Evolutionary conservation across 495 filamentous ascomycete genomes (phyloP).

Genomic region (Neurospora tetrasperma): DNA sequence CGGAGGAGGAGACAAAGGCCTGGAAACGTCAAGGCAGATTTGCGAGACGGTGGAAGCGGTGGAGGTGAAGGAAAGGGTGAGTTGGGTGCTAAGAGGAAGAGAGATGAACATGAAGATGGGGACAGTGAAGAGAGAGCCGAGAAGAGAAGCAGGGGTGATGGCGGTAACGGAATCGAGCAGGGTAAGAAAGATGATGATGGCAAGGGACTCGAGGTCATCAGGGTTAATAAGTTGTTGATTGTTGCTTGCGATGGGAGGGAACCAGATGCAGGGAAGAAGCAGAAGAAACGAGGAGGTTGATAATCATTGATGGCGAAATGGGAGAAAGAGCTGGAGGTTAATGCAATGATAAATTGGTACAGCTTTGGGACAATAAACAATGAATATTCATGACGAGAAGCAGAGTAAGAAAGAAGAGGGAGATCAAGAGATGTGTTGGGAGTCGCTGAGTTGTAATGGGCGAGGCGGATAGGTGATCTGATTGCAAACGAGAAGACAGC

Average conservation of each 20-base stretch:
- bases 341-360: background rate
- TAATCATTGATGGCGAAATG: background rate
- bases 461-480: background rate
- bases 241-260: background rate
- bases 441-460: background rate
- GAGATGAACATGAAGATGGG: background rate
- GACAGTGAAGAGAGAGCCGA: background rate
- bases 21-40: background rate
- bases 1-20: background rate
- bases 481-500: background rate
- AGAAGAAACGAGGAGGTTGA: background rate
- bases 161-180: background rate
- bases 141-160: background rate
- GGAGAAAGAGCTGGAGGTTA: background rate
- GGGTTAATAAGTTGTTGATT: background rate
- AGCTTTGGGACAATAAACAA: background rate
- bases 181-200: too few relatives aligned
- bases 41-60: background rate
- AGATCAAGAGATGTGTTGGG: background rate
- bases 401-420: too few relatives aligned
- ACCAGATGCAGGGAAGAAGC: background rate
- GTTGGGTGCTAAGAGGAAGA: background rate
- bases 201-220: background rate
- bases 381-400: too few relatives aligned
- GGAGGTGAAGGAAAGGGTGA: background rate